Evolutionary conservation across 805 yeast species (phyloP), one percentile per base, ranked within the genome.

Genomic region (Candida sakaeoensis): DNA sequence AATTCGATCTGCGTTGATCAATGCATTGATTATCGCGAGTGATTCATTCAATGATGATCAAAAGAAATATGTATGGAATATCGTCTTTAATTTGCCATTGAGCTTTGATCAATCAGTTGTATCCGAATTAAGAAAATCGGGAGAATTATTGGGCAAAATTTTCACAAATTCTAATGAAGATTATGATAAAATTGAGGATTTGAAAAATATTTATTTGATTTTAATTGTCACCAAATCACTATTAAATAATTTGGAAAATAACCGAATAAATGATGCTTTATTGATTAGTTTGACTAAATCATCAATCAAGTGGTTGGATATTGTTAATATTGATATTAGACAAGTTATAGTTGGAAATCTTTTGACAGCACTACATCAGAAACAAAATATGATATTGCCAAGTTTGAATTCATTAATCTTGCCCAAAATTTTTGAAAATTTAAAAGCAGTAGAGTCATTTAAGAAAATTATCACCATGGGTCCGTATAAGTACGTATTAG

Each of bases 401-500:
- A 63, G 71, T 37, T 55, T 80, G 29, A 58, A 72, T 3, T 52
- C 54, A 2, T 45, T 43, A 15, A 61, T 80, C 2, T 58, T 83
- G 29, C 79, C 85, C 0, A 52, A 57, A 0, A 61, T 85, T 2
- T 73, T 73, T 47, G 62, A 59, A 4, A 87, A 84, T 52, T 67
- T 85, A 33, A 61, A 60, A 9, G 68, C 80, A 1, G 75, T 74
- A 47, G 74, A 71, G 23, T 74, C 75, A 41, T 80, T 77, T 50
- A 75, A 82, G 33, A 80, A 80, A 40, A 65, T 72, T 14, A 80
- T 87, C 24, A 83, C 82, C 34, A 85, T 88, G 77, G 96, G 96
- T 1, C 95, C 95, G 0, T 86, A 83, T 67, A 85, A 85, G 54
- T 90, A 85, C 54, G 79, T 80, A 45, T 75, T 85, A 28, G 96